Base-by-base conservation (phyloP, 2,329 filamentous ascomycete species). In the Endoconidiophora polonica region DNA sequence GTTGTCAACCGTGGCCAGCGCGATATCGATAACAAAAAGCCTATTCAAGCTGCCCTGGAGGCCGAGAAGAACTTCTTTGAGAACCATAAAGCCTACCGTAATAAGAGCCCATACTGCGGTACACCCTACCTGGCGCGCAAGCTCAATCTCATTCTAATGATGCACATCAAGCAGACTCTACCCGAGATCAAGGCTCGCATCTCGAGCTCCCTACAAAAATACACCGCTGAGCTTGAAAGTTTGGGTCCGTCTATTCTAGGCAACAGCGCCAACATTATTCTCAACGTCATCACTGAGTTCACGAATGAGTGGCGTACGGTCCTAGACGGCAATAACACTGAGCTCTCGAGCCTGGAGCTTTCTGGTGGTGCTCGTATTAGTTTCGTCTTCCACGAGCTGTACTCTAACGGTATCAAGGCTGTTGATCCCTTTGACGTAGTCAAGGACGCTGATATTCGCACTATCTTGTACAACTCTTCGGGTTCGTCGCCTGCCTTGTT, bases 151-250 rank as follows among this genome's bases (percentile, higher is more conserved):
- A 96, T 98, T 62, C 76, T 98, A 58, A 96, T 98, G 90, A 98
- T 98, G 91, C 91, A 98, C 71, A 98, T 98, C 72, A 98, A 98
- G 69, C 90, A 98, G 70, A 98, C 91, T 1, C 76, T 98, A 12
- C 91, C 91, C 39, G 91, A 98, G 62, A 98, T 98, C 72, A 98
- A 98, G 70, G 86, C 85, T 12, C 83, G 93, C 56, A 98, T 98
- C 59, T 77, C 84, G n/a, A 83, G 85, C 57, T 95, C 90, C 12
- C 72, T 98, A 54, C 82, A 88, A 62, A 98, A 98, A 64, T 98
- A 98, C 66, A 72, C 77, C 3, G 67, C 78, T 40, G 91, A 98
- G 65, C 74, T 98, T 20, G 71, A 77, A 51, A 79, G 81, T 55
- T 74, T 98, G 10, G 91, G 93, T 20, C 90, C 94, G 56, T 95